These are phyloP conservation scores for Westerdykella ornata DNA, from an alignment of 2,329 filamentous ascomycete species.

Conservation along the genomic window DNA sequence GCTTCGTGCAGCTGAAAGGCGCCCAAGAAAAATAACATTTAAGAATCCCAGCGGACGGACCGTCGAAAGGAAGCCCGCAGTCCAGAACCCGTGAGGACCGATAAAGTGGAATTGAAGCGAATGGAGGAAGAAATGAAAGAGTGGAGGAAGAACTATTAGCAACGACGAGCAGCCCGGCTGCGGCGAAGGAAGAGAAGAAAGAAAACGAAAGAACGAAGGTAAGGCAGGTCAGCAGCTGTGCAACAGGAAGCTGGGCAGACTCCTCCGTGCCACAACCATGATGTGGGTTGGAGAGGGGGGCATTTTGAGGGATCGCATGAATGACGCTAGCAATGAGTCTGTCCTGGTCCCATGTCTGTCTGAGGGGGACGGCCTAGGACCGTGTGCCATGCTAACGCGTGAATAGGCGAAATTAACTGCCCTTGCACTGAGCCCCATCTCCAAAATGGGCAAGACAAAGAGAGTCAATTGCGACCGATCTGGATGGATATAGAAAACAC, in stretches of 20 bases:
- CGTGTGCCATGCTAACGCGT: slow-evolving; percentile 12
- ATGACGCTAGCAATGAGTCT: slow-evolving; percentile 32
- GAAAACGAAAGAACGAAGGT: slow-evolving; percentile 1
- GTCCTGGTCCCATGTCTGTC: slow-evolving; percentile 33
- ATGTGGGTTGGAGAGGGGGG: slow-evolving; percentile 26
- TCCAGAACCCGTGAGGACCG: slow-evolving; percentile 34
- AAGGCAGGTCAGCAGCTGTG: slow-evolving; percentile 25
- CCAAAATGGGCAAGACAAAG: slow-evolving; percentile 14
- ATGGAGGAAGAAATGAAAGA: slow-evolving; percentile 24
- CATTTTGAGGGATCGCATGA: slow-evolving; percentile 36
- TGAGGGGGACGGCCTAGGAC: slow-evolving; percentile 24
- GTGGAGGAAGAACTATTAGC: slow-evolving; percentile 23
- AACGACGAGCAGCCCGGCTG: slow-evolving; percentile 32
- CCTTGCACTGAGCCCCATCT: slow-evolving; percentile 2
- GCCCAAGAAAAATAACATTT: slow-evolving; percentile 31
- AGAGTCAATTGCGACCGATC: slow-evolving; percentile 14
- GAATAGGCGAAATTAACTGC: slow-evolving; percentile 25
- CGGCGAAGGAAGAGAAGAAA: slow-evolving; percentile 32
- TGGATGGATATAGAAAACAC: slow-evolving; percentile 10
- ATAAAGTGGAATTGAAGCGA: slow-evolving; percentile 20
- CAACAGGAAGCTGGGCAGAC: slow-evolving; percentile 32
- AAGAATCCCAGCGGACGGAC: slow-evolving; percentile 19
- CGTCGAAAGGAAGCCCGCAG: slow-evolving; percentile 16
- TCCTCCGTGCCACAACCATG: slow-evolving; percentile 22
- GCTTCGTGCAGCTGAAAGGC: slow-evolving; percentile 28